Percentiles rank a stretch among this genome's conserved stretches.
phyloP scores from a whole-genome alignment of 2,329 filamentous ascomycete species.

The Exophiala phaeomuriformis region DNA sequence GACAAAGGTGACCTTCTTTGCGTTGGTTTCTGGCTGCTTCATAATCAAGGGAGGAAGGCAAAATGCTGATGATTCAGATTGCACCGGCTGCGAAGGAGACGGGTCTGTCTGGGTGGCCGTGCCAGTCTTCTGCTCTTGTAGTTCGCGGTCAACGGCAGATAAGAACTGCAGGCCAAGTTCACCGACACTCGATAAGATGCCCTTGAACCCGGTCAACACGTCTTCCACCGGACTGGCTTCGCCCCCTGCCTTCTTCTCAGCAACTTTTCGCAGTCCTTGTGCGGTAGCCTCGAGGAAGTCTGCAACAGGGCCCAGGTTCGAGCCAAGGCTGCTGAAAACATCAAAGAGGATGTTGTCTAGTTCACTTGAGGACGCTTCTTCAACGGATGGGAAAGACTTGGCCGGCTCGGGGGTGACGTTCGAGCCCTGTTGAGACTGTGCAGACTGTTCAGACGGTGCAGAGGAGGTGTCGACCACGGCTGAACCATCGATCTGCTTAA shows the following conservation, averaged over 20 bases:
- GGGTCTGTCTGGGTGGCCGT: background rate
- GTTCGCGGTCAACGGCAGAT: constrained; percentile 9
- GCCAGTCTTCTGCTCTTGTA: constrained; percentile 2
- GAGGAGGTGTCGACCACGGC: too few species aligned
- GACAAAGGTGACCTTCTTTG: constrained; percentile 16
- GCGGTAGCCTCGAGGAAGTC: constrained; percentile 35
- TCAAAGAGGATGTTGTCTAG: constrained; percentile 33
- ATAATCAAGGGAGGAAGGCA: background rate
- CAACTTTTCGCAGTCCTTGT: constrained; percentile 31
- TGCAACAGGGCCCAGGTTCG: constrained; percentile 34
- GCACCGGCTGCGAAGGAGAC: background rate
- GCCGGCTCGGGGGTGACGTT: background rate
- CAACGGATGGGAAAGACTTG: background rate
- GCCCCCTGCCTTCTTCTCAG: constrained; percentile 33
- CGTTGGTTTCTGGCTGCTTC: background rate
- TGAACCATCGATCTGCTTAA: too few species aligned
- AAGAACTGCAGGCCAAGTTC: constrained; percentile 21
- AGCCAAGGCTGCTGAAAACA: constrained; percentile 34
- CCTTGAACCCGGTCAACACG: constrained; percentile 35
- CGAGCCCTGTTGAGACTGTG: too few species aligned
- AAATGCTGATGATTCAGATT: background rate
- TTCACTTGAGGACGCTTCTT: constrained; percentile 30
- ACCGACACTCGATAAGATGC: constrained; percentile 37
- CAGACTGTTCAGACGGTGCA: constrained; percentile 10
- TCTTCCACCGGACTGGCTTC: constrained; percentile 35